phyloP scores from a whole-genome alignment of 2,329 filamentous ascomycete species.

The Monosporascus sp. region DNA sequence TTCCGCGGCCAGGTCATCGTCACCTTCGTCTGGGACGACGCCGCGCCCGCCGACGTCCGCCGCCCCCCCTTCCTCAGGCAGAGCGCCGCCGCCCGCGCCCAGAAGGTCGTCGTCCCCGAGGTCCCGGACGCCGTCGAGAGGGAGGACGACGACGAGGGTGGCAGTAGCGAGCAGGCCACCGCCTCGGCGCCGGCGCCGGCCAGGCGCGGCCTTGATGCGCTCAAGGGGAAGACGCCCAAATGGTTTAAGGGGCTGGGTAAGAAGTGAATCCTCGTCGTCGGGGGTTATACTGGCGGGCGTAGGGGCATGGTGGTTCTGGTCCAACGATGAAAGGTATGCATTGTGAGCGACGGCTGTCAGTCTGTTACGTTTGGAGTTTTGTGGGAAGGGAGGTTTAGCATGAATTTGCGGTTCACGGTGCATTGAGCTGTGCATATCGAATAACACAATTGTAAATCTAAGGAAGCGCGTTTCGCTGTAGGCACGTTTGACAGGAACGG shows the following conservation, averaged over 20 bases:
- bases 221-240: conserved; percentile 50
- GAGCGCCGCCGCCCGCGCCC: conserved; percentile 46
- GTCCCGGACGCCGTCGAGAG: conserved; percentile 29
- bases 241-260: conserved; percentile 69
- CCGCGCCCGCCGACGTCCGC: conserved; percentile 16
- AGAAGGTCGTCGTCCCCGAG: conserved; percentile 53
- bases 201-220: conserved; percentile 14
- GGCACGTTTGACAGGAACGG: no score
- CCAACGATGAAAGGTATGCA: not conserved
- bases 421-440: no score
- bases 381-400: not conserved
- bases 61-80: conserved; percentile 41
- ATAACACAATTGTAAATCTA: not conserved
- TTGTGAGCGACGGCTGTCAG: not conserved
- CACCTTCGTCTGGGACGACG: conserved; percentile 40
- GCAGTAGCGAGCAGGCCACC: not conserved
- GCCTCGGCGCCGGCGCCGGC: conserved; percentile 10
- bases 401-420: no score
- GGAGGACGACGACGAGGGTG: conserved; percentile 21
- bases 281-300: not conserved
- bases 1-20: conserved; percentile 68
- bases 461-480: no score
- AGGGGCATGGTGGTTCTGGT: conserved; percentile 1
- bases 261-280: conserved; percentile 44
- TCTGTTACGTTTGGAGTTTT: conserved; percentile 5